Evolutionary conservation across 345 rosid species (phyloP), one percentile per base, ranked within the genome.

Genomic region (Melaleuca alternifolia): DNA sequence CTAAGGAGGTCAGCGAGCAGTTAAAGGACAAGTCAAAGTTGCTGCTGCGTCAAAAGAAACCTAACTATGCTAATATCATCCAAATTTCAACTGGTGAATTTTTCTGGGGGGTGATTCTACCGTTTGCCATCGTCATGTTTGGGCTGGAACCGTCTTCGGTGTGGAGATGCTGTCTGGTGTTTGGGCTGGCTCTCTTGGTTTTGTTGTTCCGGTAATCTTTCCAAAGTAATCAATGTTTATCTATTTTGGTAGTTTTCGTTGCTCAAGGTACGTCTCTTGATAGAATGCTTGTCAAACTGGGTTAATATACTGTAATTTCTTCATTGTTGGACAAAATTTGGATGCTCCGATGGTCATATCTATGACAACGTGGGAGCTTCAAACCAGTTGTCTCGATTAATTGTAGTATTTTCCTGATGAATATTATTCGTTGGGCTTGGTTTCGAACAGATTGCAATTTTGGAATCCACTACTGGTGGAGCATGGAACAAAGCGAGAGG

Each of bases 51-150:
- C 18, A 4, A 46, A 54, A 88, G 24, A 89, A 88, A 62, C 92
- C 92, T 44, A 90, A 91, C 82, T 91, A 89, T 87, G 92, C 91
- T 82, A 89, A 88, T 77, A 89, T 91, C 85, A 90, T 91, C 84
- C 82, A 89, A 86, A 88, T 87, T 75, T 88, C 88, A 14, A 86
- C 89, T 2, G 90, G 86, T 71, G 90, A 90, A 16, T 85, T 90
- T 57, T 85, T 88, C 85, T 88, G 83, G 85, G 92, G 89, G 86
- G 87, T 86, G 90, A 91, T 87, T 79, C 90, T 88, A 53, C 91
- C 89, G 4, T 88, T 86, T 86, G 90, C 90, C 91, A 79, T 87
- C 82, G 89, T 85, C 6, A n/a, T n/a, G n/a, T n/a, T n/a, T n/a
- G n/a, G n/a, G n/a, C n/a, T n/a, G 91, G 91, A 57, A 88, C 86